Percentiles rank a stretch among this genome's conserved stretches.
phyloP scores from a whole-genome alignment of 176 grass and related monocot species.

The Coix lacrymajobi region DNA sequence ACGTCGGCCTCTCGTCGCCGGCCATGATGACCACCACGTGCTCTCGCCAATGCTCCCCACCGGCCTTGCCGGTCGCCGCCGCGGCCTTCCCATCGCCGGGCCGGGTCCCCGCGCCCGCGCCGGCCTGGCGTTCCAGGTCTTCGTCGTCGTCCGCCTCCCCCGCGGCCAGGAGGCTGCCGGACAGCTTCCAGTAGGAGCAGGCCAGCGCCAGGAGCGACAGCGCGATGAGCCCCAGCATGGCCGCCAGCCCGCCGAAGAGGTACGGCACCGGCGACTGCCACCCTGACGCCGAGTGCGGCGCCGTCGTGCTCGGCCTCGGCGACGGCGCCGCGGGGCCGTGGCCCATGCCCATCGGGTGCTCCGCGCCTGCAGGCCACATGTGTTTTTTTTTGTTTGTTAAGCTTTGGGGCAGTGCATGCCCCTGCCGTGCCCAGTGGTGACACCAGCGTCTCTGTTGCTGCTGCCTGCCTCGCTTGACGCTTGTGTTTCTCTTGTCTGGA shows the following conservation, averaged over 20 bases:
- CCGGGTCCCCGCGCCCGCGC: too few species aligned
- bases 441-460: background rate
- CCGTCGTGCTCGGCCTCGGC: constrained; percentile 3
- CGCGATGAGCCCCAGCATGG: constrained; percentile 78
- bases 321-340: constrained; percentile 18
- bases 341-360: constrained; percentile 36
- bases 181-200: constrained; percentile 89
- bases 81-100: too few species aligned
- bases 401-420: background rate
- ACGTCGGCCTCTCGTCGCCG: constrained; percentile 56
- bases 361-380: constrained; percentile 50
- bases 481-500: too few species aligned
- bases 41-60: background rate
- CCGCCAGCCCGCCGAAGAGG: constrained; percentile 71
- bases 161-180: constrained; percentile 38
- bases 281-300: too few species aligned
- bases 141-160: background rate
- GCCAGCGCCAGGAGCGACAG: constrained; percentile 80
- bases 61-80: too few species aligned
- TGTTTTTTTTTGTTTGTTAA: background rate
- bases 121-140: background rate
- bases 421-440: background rate
- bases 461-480: background rate
- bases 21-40: constrained; percentile 84
- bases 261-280: constrained; percentile 78